A percentile compares a stretch with the other conserved stretches of the same genome.
Evolutionary conservation across 176 grass and related monocot species (phyloP).

Genomic region (Carex pumila): DNA sequence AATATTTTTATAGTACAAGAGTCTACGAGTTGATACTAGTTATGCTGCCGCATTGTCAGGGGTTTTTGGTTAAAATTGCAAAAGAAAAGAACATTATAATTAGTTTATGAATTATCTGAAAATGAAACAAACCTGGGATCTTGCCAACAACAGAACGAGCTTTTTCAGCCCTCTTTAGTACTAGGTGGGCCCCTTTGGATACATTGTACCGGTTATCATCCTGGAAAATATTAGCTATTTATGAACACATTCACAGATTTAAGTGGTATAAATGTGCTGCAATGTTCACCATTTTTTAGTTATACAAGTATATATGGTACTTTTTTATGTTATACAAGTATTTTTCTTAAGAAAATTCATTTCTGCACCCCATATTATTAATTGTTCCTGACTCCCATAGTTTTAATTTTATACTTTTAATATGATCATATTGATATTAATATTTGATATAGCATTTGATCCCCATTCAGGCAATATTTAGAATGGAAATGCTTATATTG

Average conservation of each 20-base stretch:
- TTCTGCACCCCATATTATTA: too few relatives aligned
- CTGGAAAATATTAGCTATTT: slow-evolving; percentile 21
- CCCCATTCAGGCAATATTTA: background rate
- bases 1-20: background rate
- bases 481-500: background rate
- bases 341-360: too few relatives aligned
- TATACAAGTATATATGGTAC: too few relatives aligned
- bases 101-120: background rate
- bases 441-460: too few relatives aligned
- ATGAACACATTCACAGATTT: background rate
- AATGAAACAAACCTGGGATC: slow-evolving; percentile 47
- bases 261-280: too few relatives aligned
- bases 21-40: background rate
- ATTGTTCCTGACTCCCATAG: too few relatives aligned
- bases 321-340: too few relatives aligned
- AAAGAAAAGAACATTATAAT: background rate
- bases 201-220: slow-evolving; percentile 66
- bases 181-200: slow-evolving; percentile 56
- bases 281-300: too few relatives aligned
- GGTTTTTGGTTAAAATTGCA: background rate
- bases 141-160: slow-evolving; percentile 58
- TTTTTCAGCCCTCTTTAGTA: slow-evolving; percentile 68
- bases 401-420: too few relatives aligned
- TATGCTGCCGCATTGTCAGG: background rate
- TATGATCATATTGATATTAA: too few relatives aligned